Conservation (phyloP, 1,284 basidiomycete genomes). For the Cutaneotrichosporon sp. region DNA sequence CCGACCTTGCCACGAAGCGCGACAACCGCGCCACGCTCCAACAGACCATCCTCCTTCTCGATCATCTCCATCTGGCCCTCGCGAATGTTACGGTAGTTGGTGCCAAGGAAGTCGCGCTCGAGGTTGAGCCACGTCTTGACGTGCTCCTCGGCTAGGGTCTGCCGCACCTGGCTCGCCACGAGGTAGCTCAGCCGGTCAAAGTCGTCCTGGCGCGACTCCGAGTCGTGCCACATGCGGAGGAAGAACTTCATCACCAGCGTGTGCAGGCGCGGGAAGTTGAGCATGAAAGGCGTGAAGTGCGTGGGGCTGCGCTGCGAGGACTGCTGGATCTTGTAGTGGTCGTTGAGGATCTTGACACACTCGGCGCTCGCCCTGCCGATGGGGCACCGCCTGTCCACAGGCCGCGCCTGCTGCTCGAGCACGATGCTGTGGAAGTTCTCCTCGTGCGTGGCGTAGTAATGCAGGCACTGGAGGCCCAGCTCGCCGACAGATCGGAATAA, state of each 20-base stretch:
- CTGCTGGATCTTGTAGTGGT: constrained; percentile 59
- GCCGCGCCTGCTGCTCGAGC: constrained; percentile 79
- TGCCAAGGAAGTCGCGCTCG: constrained; percentile 79
- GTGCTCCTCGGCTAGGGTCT: constrained; percentile 74
- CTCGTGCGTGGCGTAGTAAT: constrained; percentile 69
- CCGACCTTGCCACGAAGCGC: constrained; percentile 83
- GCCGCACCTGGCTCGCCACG: constrained; percentile 82
- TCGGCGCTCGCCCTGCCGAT: constrained; percentile 67
- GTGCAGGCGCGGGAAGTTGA: constrained; percentile 84
- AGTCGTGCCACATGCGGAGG: constrained; percentile 90
- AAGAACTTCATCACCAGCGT: constrained; percentile 83
- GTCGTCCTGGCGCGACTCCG: constrained; percentile 75
- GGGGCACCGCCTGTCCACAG: constrained; percentile 76
- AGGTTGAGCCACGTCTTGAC: constrained; percentile 80
- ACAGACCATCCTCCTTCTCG: constrained; percentile 84
- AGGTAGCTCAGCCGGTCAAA: constrained; percentile 80
- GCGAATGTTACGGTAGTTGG: constrained; percentile 81
- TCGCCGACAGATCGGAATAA: constrained; percentile 84
- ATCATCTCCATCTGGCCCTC: constrained; percentile 93
- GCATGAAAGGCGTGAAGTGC: constrained; percentile 84
- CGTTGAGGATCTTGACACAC: constrained; percentile 75
- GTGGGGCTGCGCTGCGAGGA: constrained; percentile 58
- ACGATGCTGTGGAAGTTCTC: constrained; percentile 84
- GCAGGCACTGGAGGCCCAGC: constrained; percentile 80
- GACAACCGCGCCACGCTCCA: constrained; percentile 80